phyloP scores from a whole-genome alignment of 2,329 filamentous ascomycete genomes.

The Dryadomyces sulphureus region DNA sequence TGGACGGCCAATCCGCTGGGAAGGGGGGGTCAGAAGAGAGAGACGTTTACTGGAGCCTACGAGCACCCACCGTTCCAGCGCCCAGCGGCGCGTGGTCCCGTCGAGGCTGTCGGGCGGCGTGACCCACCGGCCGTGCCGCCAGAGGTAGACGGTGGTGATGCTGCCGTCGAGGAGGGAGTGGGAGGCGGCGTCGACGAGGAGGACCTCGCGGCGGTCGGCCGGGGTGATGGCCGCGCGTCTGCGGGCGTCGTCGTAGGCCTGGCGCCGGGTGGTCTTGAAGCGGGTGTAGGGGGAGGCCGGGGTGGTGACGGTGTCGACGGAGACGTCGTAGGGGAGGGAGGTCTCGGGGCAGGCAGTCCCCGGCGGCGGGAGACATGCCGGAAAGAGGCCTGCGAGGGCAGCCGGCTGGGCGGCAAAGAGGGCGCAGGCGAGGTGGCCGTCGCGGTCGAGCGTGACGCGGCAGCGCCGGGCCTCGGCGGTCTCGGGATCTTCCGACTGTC shows the following conservation, averaged over 20 bases:
- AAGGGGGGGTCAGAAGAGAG: neutral
- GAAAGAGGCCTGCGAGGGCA: constrained; percentile 40
- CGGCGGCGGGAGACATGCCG: constrained; percentile 35
- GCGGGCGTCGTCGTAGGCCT: constrained; percentile 58
- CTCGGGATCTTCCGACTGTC: constrained; percentile 8
- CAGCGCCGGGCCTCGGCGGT: constrained; percentile 30
- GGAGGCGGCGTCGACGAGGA: constrained; percentile 49
- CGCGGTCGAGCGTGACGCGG: constrained; percentile 35
- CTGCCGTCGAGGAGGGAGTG: constrained; percentile 73
- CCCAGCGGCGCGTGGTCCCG: constrained; percentile 72
- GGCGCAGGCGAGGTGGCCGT: constrained; percentile 31
- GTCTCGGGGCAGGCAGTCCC: constrained; percentile 11
- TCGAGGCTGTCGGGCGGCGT: constrained; percentile 75
- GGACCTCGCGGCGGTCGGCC: constrained; percentile 48
- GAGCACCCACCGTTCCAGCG: constrained; percentile 45
- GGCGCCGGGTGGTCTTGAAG: constrained; percentile 70
- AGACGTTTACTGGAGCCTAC: neutral
- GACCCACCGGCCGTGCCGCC: constrained; percentile 57
- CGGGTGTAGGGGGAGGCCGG: constrained; percentile 52
- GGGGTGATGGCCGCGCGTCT: constrained; percentile 39
- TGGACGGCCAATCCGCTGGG: constrained; percentile 47
- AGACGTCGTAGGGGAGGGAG: constrained; percentile 24
- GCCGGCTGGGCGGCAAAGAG: constrained; percentile 21
- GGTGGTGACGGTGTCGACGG: constrained; percentile 28
- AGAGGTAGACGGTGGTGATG: constrained; percentile 71